phyloP scores from a whole-genome alignment of 805 yeast species.

The Hermanozyma aechmeae region DNA sequence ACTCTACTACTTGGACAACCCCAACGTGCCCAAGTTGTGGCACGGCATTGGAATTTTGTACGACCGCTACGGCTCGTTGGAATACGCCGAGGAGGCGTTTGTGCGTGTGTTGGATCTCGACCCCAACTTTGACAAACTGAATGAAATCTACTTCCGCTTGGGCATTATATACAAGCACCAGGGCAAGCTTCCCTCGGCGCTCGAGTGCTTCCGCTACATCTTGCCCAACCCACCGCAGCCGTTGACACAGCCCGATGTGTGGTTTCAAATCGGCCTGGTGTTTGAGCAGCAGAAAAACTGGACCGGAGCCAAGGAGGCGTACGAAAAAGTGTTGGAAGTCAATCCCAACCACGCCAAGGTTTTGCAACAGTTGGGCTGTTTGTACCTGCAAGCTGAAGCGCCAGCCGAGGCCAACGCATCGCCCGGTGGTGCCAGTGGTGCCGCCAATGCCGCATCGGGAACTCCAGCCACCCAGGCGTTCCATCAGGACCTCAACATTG shows the following conservation, averaged over 20 bases:
- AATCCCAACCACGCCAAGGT: slow-evolving; percentile 95
- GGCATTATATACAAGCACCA: slow-evolving; percentile 97
- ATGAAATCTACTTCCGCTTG: slow-evolving; percentile 90
- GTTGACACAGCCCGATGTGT: slow-evolving; percentile 89
- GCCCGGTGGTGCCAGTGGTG: slow-evolving; percentile 26
- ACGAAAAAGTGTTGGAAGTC: slow-evolving; percentile 81
- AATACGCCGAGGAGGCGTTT: slow-evolving; percentile 97
- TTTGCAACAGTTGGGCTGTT: slow-evolving; percentile 90
- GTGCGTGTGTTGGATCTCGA: slow-evolving; percentile 93
- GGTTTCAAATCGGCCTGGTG: slow-evolving; percentile 97
- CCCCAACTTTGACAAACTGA: slow-evolving; percentile 91
- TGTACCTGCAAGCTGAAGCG: slow-evolving; percentile 60
- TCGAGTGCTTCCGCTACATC: slow-evolving; percentile 93
- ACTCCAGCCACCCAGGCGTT: no score
- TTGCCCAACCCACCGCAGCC: slow-evolving; percentile 90
- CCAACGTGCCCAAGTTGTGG: slow-evolving; percentile 95
- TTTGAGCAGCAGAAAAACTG: slow-evolving; percentile 90
- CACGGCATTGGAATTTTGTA: slow-evolving; percentile 96
- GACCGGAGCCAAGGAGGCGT: slow-evolving; percentile 88
- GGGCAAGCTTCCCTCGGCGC: slow-evolving; percentile 72
- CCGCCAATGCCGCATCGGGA: no score
- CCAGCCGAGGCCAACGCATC: slow-evolving; percentile 11
- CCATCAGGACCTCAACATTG: slow-evolving; percentile 71
- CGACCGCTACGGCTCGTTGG: slow-evolving; percentile 92
- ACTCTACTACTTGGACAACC: slow-evolving; percentile 78